A percentile compares a stretch with the other conserved stretches of the same genome.
Conservation (phyloP, 306 rosid species). For the Glycine tomentella region DNA sequence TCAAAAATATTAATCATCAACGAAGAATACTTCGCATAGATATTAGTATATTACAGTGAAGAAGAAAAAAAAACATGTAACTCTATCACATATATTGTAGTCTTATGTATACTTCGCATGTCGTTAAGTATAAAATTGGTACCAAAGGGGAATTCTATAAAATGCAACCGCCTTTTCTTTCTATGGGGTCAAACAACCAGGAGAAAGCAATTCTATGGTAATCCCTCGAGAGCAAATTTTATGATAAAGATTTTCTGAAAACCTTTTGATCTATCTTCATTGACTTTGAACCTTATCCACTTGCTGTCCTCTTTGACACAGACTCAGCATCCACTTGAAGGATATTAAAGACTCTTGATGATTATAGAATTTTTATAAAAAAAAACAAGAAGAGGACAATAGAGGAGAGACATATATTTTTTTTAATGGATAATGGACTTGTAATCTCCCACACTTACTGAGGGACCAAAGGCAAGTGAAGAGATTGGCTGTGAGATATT, state of each 20-base stretch:
- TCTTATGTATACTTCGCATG: too few species aligned
- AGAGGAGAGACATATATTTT: background rate
- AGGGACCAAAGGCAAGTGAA: background rate
- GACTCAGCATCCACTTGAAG: slow-evolving; percentile 38
- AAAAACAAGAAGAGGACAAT: background rate
- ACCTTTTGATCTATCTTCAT: background rate
- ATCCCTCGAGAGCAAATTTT: too few species aligned
- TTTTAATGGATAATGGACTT: slow-evolving; percentile 12
- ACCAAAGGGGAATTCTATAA: too few species aligned
- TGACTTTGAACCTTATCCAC: slow-evolving; percentile 35
- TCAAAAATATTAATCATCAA: too few species aligned
- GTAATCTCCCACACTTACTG: slow-evolving; percentile 1
- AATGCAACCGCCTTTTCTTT: too few species aligned
- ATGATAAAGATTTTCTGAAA: background rate
- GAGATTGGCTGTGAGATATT: slow-evolving; percentile 4
- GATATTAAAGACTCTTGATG: background rate
- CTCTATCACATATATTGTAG: too few species aligned
- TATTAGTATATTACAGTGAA: too few species aligned
- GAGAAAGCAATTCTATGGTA: too few species aligned
- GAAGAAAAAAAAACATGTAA: too few species aligned
- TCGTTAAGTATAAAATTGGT: too few species aligned
- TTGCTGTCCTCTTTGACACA: background rate
- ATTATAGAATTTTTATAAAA: background rate
- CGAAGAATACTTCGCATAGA: too few species aligned
- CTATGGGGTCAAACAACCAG: too few species aligned